Evolutionary conservation across 116 monocot genomes (phyloP), one percentile per base, ranked within the genome.

Genomic region (Papilionanthe hybrid): DNA sequence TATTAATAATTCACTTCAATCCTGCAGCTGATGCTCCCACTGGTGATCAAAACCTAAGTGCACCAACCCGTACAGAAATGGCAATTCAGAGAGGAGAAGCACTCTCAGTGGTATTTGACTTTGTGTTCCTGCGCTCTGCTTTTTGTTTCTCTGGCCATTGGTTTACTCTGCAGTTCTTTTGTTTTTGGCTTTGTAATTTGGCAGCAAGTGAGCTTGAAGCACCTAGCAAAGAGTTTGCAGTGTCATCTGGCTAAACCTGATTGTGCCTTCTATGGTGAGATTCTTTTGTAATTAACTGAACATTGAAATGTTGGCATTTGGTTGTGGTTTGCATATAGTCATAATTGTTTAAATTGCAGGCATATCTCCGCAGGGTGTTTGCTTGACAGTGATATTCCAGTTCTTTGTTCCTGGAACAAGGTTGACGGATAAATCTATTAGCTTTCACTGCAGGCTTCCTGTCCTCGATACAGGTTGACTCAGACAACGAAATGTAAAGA

Each of bases 191-290:
- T 58, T 55, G 76, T 75, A 48, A 66, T 65, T 15, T 76, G 42
- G 67, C 84, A 97, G 94, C 95, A 98, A 90, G 91, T 94, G 68
- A 94, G 90, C 87, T 86, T 94, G 91, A 98, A 98, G 82, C 93
- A 98, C 63, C 84, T 98, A 42, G 90, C 56, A 6, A 98, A 91
- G 87, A 93, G 98, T 79, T 80, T 98, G 83, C 93, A 94, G 19
- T 98, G 98, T 37, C 95, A 98, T 83, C 82, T 90, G 69, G 90
- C 98, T n/a, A 98, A 98, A 80, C 98, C 98, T 8, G 98, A 98
- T 68, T 87, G 88, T 81, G 88, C 95, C 68, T 98, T 91, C 74
- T 98, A 94, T 80, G 98, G 98, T 96, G 77, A 17, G 78, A 11
- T 27, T 5, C 32, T 78, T 72, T 50, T 53, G 22, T 63, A 41